Conservation (phyloP, 2,329 filamentous ascomycete genomes). For the Sclerotinia sclerotiorum region DNA sequence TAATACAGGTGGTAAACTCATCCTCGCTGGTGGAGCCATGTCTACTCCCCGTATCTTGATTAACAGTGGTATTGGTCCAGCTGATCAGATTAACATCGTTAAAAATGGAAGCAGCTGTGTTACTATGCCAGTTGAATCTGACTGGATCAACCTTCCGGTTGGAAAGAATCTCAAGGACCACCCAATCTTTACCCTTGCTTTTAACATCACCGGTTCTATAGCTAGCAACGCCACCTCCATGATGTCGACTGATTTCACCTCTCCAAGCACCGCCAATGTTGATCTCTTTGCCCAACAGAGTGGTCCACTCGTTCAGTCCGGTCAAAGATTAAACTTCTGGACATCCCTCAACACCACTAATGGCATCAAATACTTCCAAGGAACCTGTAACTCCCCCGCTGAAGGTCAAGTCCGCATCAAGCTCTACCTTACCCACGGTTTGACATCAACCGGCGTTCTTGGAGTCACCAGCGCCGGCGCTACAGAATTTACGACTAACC, state of each 20-base stretch:
- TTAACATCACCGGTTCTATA: conserved; percentile 28
- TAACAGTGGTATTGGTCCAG: conserved; percentile 37
- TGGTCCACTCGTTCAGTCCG: conserved; percentile 15
- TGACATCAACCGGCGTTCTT: conserved; percentile 49
- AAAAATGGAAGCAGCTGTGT: conserved; percentile 31
- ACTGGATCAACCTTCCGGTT: conserved; percentile 61
- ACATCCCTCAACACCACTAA: conserved; percentile 20
- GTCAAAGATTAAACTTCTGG: conserved; percentile 22
- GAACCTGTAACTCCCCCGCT: conserved; percentile 17
- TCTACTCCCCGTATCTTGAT: conserved; percentile 37
- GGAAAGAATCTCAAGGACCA: conserved; percentile 57
- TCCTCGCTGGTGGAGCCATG: conserved; percentile 33
- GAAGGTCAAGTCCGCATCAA: conserved; percentile 48
- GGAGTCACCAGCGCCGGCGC: conserved; percentile 44
- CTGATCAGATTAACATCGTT: conserved; percentile 43
- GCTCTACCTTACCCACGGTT: conserved; percentile 53
- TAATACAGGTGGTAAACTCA: conserved; percentile 33
- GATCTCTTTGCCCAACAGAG: conserved; percentile 26
- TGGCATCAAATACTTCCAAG: conserved; percentile 21
- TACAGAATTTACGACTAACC: conserved; percentile 46
- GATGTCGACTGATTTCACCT: conserved; percentile 44
- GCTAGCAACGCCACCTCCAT: conserved; percentile 12
- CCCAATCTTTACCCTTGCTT: conserved; percentile 48
- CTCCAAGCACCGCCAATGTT: conserved; percentile 45
- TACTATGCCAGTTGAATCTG: conserved; percentile 46